Evolutionary conservation across 2,329 filamentous ascomycete species (phyloP), one percentile per base, ranked within the genome.

Genomic region (Gaeumannomyces tritici): DNA sequence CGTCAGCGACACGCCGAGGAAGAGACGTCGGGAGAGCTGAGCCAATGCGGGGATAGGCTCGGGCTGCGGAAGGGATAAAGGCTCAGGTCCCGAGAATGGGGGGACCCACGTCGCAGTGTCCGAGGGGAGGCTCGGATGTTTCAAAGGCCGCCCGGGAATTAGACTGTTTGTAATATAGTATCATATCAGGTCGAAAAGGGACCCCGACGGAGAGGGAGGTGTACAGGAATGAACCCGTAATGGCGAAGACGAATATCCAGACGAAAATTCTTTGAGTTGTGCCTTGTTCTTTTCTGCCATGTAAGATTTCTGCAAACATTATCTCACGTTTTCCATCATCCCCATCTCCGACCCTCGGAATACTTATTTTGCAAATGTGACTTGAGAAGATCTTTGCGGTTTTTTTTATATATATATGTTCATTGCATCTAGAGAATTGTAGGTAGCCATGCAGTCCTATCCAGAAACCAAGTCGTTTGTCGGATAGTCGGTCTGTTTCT

Each of bases 1-100:
- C n/a, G 67, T 64, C 58, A 57, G 65, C 27, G 56, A 51, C 2
- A 66, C 63, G 58, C 66, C 70, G 59, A 69, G 68, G 28, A 69
- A 66, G 64, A 69, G 69, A 60, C 66, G 62, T 35, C 63, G 66
- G 11, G 62, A 62, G 11, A 63, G 62, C 7, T 64, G 21, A 51
- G 42, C 42, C 21, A 7, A 21, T 1, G 21, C 6, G 6, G 21
- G 15, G 26, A 35, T 28, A 1, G 24, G 24, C 24, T 28, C 24
- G 55, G 55, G 21, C 5, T 56, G 29, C 9, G 29, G n/a, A n/a
- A n/a, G n/a, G n/a, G n/a, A n/a, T n/a, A n/a, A n/a, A n/a, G n/a
- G n/a, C n/a, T n/a, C n/a, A n/a, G n/a, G n/a, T n/a, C n/a, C n/a
- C n/a, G n/a, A n/a, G n/a, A n/a, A n/a, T n/a, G 18, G 35, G 35